Percentiles rank a stretch among this genome's conserved stretches.
Evolutionary conservation across 106 monocot species (phyloP).

Genomic region (Dactylorhiza incarnata): DNA sequence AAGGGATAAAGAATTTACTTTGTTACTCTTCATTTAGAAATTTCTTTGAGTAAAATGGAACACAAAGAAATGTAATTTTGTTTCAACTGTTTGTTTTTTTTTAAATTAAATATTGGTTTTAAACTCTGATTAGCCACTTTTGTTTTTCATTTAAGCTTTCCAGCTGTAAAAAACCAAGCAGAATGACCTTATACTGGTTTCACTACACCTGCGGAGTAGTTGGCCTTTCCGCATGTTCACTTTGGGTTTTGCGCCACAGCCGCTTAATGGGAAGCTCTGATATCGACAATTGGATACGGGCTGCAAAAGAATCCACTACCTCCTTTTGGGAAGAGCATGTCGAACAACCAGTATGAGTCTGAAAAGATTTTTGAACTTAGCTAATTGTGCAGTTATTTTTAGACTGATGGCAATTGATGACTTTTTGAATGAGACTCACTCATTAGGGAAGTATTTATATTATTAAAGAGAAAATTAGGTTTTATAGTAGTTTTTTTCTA

Average conservation of each 20-base stretch:
- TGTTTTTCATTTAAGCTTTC: slow-evolving; percentile 49
- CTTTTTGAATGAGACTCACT: neutral
- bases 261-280: slow-evolving; percentile 95
- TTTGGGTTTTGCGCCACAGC: slow-evolving; percentile 92
- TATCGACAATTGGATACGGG: slow-evolving; percentile 89
- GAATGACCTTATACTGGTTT: slow-evolving; percentile 74
- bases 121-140: slow-evolving; percentile 6
- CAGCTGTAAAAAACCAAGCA: slow-evolving; percentile 64
- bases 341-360: slow-evolving; percentile 60
- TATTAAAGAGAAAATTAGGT: neutral
- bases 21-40: neutral
- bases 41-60: neutral
- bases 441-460: neutral
- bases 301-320: slow-evolving; percentile 79
- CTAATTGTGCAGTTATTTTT: neutral
- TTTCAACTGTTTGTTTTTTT: neutral
- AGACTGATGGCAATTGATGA: neutral
- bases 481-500: neutral
- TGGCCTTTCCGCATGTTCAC: slow-evolving; percentile 70
- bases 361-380: neutral
- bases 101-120: neutral
- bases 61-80: neutral
- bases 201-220: slow-evolving; percentile 78
- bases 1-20: neutral
- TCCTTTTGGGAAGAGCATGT: slow-evolving; percentile 85